A percentile compares a stretch with the other conserved stretches of the same genome.
These are phyloP conservation scores for Neurospora sp. DNA, from an alignment of 495 filamentous ascomycete species.

Conservation along the genomic window DNA sequence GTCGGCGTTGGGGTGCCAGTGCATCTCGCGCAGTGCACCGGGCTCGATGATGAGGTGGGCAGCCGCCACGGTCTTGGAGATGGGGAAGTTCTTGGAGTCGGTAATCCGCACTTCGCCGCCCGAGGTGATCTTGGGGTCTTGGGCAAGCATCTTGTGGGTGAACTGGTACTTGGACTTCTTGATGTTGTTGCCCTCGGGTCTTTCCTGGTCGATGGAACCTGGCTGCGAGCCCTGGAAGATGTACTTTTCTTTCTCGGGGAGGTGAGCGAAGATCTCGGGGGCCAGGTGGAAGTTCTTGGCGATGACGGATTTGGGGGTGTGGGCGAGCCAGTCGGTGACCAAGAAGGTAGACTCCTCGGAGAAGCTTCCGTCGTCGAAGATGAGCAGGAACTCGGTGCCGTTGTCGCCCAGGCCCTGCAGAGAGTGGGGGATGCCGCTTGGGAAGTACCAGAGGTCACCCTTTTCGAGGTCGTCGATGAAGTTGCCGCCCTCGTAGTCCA, in stretches of 20 bases:
- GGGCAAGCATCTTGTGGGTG: conserved; percentile 51
- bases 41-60: conserved; percentile 49
- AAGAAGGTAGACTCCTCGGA: conserved; percentile 63
- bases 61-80: conserved; percentile 54
- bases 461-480: conserved; percentile 61
- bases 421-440: conserved; percentile 59
- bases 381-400: conserved; percentile 60
- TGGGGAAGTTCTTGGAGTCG: conserved; percentile 55
- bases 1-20: conserved; percentile 49
- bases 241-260: conserved; percentile 53
- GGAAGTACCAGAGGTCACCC: conserved; percentile 69
- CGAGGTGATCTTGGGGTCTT: conserved; percentile 40
- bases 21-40: conserved; percentile 49
- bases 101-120: conserved; percentile 53
- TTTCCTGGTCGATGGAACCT: conserved; percentile 33
- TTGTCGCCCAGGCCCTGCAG: conserved; percentile 56
- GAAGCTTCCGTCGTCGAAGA: conserved; percentile 60
- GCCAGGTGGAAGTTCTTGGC: conserved; percentile 55
- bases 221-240: conserved; percentile 56
- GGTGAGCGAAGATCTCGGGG: conserved; percentile 46
- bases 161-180: conserved; percentile 51
- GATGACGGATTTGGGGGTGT: conserved; percentile 53
- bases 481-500: conserved; percentile 58
- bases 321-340: conserved; percentile 57
- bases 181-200: conserved; percentile 35